Conservation (phyloP, 2,329 filamentous ascomycete genomes). For the Monilinia aucupariae region DNA sequence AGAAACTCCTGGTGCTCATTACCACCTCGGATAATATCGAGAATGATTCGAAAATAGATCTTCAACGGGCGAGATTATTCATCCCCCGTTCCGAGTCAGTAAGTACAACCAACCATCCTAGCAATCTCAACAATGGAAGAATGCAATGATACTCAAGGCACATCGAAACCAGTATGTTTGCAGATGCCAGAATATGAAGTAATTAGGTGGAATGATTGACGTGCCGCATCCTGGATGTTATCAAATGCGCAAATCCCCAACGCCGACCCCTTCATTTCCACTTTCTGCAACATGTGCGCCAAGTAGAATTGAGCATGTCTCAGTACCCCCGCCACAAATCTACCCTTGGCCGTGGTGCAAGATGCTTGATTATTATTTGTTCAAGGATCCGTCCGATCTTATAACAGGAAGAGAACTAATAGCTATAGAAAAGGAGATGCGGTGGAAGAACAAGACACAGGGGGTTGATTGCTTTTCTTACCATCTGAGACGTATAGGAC, state of each 20-base stretch:
- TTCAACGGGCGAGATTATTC: not conserved
- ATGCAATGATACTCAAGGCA: conserved; percentile 1
- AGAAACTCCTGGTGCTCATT: not conserved
- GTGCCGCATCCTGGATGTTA: not conserved
- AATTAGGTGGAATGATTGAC: not conserved
- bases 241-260: not conserved
- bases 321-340: not conserved
- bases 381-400: not conserved
- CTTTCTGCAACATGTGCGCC: not conserved
- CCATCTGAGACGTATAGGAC: not conserved
- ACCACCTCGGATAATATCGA: not conserved
- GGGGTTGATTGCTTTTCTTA: not conserved
- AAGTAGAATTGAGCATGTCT: not conserved
- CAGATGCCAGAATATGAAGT: no score
- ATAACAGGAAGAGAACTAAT: not conserved
- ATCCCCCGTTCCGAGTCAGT: not conserved
- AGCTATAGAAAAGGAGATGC: not conserved
- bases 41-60: not conserved
- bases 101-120: not conserved
- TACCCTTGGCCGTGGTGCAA: not conserved
- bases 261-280: not conserved
- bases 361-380: not conserved
- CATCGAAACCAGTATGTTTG: no score
- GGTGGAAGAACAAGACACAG: not conserved
- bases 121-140: not conserved